These are phyloP conservation scores for Blastocystis sp. DNA, from an alignment of 352 stramenopile genomes.

Conservation along the genomic window DNA sequence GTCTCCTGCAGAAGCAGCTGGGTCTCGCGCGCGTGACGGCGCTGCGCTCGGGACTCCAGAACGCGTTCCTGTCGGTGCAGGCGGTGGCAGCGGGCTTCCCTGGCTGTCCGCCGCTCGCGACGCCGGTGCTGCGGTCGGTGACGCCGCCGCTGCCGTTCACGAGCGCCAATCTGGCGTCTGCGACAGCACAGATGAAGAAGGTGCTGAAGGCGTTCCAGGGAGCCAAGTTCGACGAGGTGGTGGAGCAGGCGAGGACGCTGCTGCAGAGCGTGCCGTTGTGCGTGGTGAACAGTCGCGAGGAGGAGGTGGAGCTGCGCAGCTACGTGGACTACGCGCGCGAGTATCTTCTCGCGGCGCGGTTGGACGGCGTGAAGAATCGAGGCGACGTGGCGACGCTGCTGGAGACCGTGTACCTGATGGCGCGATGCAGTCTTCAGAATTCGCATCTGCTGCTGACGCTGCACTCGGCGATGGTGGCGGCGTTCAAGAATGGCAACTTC, in stretches of 20 bases:
- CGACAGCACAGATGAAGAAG: conserved; percentile 77
- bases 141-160: conserved; percentile 74
- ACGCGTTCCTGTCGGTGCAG: conserved; percentile 57
- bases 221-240: conserved; percentile 90
- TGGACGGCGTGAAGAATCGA: conserved; percentile 73
- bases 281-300: conserved; percentile 76
- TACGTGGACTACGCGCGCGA: conserved; percentile 86
- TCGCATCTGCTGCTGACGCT: conserved; percentile 90
- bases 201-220: conserved; percentile 88
- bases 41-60: background rate
- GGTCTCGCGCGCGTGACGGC: conserved; percentile 79
- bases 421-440: conserved; percentile 92
- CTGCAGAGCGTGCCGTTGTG: conserved; percentile 85
- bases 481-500: conserved; percentile 98
- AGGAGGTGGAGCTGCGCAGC: conserved; percentile 82
- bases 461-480: conserved; percentile 93
- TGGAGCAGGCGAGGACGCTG: conserved; percentile 77
- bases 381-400: conserved; percentile 78
- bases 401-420: conserved; percentile 95
- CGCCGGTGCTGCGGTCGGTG: conserved; percentile 73
- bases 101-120: conserved; percentile 68
- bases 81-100: conserved; percentile 72
- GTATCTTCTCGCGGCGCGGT: conserved; percentile 89
- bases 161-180: conserved; percentile 73
- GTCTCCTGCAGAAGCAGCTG: conserved; percentile 94